These are phyloP conservation scores for Protomyces arabidopsidicola DNA, from an alignment of 1,139 yeast species.

Conservation along the genomic window DNA sequence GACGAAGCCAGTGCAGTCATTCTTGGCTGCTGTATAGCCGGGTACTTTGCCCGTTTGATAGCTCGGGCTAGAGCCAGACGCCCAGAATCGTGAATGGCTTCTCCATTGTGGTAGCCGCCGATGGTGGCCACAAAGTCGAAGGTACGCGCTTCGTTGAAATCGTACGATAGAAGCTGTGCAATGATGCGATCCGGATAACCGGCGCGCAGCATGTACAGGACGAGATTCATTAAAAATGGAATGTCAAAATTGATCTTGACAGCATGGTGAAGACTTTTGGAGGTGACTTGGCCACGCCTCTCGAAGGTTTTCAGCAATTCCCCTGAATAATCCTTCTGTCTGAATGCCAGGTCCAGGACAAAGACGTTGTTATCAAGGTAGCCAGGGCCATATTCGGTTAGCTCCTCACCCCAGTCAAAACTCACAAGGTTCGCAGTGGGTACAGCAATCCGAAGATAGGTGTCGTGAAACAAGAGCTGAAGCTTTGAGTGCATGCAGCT, in stretches of 20 bases:
- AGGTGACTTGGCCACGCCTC: not conserved
- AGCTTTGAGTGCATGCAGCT: conserved; percentile 35
- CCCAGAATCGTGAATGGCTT: conserved; percentile 12
- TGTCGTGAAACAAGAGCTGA: conserved; percentile 33
- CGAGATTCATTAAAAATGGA: conserved; percentile 31
- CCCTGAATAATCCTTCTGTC: not conserved
- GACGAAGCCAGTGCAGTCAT: conserved; percentile 22
- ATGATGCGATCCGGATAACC: conserved; percentile 30
- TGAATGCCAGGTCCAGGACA: conserved; percentile 34
- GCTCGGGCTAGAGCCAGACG: conserved; percentile 16
- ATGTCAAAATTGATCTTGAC: not conserved
- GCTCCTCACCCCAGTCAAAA: conserved; percentile 36
- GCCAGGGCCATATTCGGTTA: conserved; percentile 16
- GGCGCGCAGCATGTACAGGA: conserved; percentile 31
- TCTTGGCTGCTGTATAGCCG: not conserved
- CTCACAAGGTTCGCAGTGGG: conserved; percentile 36
- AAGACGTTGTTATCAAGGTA: conserved; percentile 33
- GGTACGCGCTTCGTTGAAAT: conserved; percentile 30
- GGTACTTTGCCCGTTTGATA: not conserved
- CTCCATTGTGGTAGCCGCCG: conserved; percentile 31
- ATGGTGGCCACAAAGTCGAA: conserved; percentile 34
- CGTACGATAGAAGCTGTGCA: conserved; percentile 28
- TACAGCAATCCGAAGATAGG: conserved; percentile 32
- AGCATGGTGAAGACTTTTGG: not conserved
- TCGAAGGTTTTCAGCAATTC: not conserved